Conservation (phyloP, 1,284 basidiomycete species). For the Gastroboletus turbinatus region DNA sequence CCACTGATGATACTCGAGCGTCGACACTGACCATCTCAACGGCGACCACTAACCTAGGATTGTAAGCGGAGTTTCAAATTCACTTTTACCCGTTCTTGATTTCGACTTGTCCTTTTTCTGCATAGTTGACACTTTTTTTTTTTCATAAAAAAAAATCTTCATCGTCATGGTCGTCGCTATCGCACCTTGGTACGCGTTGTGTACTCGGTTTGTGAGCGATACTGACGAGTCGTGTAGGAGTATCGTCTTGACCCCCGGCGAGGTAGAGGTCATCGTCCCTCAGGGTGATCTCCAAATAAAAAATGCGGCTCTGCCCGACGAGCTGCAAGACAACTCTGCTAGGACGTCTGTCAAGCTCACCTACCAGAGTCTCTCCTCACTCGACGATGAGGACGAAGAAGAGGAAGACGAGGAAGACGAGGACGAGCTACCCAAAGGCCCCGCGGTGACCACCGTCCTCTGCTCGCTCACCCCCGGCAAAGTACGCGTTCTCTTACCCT, state of each 20-base stretch:
- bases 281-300: conserved; percentile 79
- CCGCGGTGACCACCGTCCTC: conserved; percentile 49
- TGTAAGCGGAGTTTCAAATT: conserved; percentile 39
- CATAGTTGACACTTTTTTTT: neutral
- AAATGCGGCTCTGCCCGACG: conserved; percentile 80
- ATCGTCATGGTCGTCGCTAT: conserved; percentile 63
- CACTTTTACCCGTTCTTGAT: neutral
- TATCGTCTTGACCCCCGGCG: conserved; percentile 57
- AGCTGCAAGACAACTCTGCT: conserved; percentile 60
- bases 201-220: neutral
- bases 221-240: conserved; percentile 48
- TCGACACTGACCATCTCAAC: conserved; percentile 47
- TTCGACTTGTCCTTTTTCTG: neutral
- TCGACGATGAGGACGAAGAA: conserved; percentile 52
- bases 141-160: conserved; percentile 5
- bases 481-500: conserved; percentile 40
- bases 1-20: neutral
- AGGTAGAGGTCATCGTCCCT: conserved; percentile 61
- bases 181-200: conserved; percentile 56
- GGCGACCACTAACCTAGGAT: conserved; percentile 21
- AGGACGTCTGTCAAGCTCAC: conserved; percentile 82
- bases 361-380: conserved; percentile 46
- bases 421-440: conserved; percentile 45
- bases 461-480: conserved; percentile 74
- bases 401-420: conserved; percentile 51